A percentile compares a stretch with the other conserved stretches of the same genome.
Conservation (phyloP, 305 asterid genomes). For the Solanum aculeatissimum region DNA sequence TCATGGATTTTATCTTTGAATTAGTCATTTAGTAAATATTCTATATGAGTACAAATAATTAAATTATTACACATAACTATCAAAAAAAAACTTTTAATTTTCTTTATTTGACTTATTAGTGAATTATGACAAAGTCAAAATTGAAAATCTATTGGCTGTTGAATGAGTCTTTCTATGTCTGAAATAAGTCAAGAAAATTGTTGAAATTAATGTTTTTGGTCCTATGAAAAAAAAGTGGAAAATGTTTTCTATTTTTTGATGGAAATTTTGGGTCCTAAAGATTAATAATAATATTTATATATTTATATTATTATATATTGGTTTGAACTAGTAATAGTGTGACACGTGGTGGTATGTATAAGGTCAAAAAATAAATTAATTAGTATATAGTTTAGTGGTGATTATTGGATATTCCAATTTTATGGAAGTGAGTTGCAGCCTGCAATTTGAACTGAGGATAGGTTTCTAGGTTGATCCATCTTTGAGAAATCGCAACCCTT, state of each 20-base stretch:
- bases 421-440: not conserved
- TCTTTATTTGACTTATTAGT: not conserved
- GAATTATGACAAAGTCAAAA: not conserved
- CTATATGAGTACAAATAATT: not conserved
- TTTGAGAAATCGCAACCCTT: not conserved
- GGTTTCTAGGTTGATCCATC: not conserved
- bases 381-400: not conserved
- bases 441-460: not conserved
- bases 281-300: not conserved
- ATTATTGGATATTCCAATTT: not conserved
- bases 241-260: not conserved
- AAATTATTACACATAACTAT: not conserved
- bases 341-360: not conserved
- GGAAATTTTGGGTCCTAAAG: not conserved
- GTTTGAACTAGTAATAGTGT: not conserved
- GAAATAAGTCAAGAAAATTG: not conserved
- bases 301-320: not conserved
- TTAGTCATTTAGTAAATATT: not conserved
- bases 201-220: not conserved
- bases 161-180: not conserved
- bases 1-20: not conserved
- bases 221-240: not conserved
- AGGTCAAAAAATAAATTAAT: not conserved
- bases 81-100: not conserved
- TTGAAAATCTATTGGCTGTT: not conserved